Base-by-base conservation (phyloP, 805 yeast species). In the Dipodascus albidus region DNA sequence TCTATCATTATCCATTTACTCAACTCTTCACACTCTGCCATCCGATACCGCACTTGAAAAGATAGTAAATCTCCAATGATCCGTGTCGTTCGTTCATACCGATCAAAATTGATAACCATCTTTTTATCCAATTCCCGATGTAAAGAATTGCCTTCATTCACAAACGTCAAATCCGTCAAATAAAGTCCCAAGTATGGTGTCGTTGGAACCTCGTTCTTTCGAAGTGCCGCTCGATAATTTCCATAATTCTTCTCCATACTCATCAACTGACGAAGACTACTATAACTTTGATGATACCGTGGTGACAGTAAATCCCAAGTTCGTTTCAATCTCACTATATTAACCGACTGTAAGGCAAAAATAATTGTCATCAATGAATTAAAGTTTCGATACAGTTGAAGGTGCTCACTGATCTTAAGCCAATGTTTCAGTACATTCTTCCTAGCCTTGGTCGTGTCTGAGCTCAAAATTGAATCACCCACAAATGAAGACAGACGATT, bases 401-500 rank as follows among this genome's bases (percentile, higher is more conserved):
- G 57, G 41, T 61, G 62, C 27, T 64, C 61, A 11, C 71, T 71
- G 17, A 67, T 57, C 48, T 63, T 65, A 55, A 69, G 64, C 73
- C 73, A 69, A 35, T 59, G 65, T 58, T 66, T 65, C 47, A 69
- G 59, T 33, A 69, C 55, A 50, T 64, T 65, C 33, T 62, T 59
- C 22, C 73, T 62, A 31, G 59, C 59, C 54, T 67, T 66, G 21
- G 56, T 55, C 49, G 65, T 50, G 20, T 62, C 64, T 19, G 57
- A 59, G 3, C 60, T 57, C 44, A 69, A 53, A 48, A 69, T 62
- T 2, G 69, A 61, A 50, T 67, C 69, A 11, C 70, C 68, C 3
- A 69, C 70, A 58, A 66, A 66, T 9, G 72, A 65, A 15, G 67
- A 57, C 47, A 69, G 53, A 50, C 66, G 66, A 61, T 69, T 69